Evolutionary conservation across 2,329 filamentous ascomycete species (phyloP).

Genomic region (Bretziella fagacearum): DNA sequence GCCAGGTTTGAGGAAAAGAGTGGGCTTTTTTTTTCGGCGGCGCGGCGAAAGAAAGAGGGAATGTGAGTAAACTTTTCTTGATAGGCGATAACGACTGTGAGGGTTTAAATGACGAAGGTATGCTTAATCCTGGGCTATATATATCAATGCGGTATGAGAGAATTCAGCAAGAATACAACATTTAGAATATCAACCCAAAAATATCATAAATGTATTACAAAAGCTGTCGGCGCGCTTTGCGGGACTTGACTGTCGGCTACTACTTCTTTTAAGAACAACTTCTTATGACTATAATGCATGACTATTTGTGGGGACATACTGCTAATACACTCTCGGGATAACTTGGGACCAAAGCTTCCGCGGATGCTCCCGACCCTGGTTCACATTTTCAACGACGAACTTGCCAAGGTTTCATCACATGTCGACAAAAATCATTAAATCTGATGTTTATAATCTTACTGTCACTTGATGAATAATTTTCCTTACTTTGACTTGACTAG

Average conservation of each 20-base stretch:
- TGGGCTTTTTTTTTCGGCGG: slow-evolving; percentile 5
- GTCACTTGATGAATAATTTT: too few relatives aligned
- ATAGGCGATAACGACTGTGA: too few relatives aligned
- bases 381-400: neutral
- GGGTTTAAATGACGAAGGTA: too few relatives aligned
- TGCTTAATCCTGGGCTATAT: too few relatives aligned
- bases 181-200: neutral
- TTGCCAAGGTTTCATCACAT: neutral
- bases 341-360: slow-evolving; percentile 8
- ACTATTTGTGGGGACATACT: too few relatives aligned
- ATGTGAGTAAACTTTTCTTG: neutral
- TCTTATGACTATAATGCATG: too few relatives aligned
- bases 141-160: neutral
- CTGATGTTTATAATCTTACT: neutral
- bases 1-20: neutral
- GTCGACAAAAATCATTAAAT: neutral
- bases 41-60: neutral
- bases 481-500: neutral
- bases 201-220: neutral
- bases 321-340: slow-evolving; percentile 8
- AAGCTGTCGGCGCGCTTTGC: too few relatives aligned
- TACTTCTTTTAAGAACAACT: too few relatives aligned
- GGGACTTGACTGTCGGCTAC: too few relatives aligned
- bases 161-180: neutral
- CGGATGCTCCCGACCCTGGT: slow-evolving; percentile 7